Percentiles rank a stretch among this genome's conserved stretches.
Conservation (phyloP, 2,329 filamentous ascomycete species). For the Penicillium capsulatum region DNA sequence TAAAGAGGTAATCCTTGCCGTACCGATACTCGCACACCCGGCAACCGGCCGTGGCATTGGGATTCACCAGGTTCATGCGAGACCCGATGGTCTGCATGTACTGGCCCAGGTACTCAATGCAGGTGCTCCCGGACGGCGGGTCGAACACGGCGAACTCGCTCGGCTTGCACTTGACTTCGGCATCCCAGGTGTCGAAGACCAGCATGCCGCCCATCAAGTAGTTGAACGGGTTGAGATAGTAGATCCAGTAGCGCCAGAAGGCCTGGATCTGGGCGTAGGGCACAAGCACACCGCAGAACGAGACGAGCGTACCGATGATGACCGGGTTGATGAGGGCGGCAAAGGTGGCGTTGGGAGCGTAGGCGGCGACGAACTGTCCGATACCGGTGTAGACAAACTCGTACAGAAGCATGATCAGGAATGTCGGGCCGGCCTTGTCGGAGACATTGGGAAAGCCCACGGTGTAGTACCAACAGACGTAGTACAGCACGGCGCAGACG, state of each 20-base stretch:
- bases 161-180: slow-evolving; percentile 7
- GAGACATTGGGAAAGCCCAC: slow-evolving; percentile 10
- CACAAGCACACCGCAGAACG: slow-evolving; percentile 13
- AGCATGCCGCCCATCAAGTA: slow-evolving; percentile 13
- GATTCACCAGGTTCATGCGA: slow-evolving; percentile 53
- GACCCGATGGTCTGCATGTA: slow-evolving; percentile 47
- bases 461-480: slow-evolving; percentile 14
- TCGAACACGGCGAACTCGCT: slow-evolving; percentile 10
- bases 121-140: slow-evolving; percentile 33
- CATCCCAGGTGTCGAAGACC: slow-evolving; percentile 9
- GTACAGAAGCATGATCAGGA: slow-evolving; percentile 13
- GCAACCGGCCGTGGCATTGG: slow-evolving; percentile 51
- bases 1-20: slow-evolving; percentile 55
- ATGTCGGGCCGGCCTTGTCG: slow-evolving; percentile 9
- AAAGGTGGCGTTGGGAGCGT: slow-evolving; percentile 12
- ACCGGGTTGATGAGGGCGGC: slow-evolving; percentile 9
- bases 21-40: slow-evolving; percentile 55
- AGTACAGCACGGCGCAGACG: slow-evolving; percentile 11
- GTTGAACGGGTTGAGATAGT: slow-evolving; percentile 13
- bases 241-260: slow-evolving; percentile 16
- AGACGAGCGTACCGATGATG: slow-evolving; percentile 12
- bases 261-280: slow-evolving; percentile 10
- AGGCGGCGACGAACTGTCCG: slow-evolving; percentile 12
- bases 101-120: slow-evolving; percentile 50
- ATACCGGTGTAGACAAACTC: slow-evolving; percentile 14